Conservation (phyloP, 2,329 filamentous ascomycete genomes). For the Penicillium sp. region DNA sequence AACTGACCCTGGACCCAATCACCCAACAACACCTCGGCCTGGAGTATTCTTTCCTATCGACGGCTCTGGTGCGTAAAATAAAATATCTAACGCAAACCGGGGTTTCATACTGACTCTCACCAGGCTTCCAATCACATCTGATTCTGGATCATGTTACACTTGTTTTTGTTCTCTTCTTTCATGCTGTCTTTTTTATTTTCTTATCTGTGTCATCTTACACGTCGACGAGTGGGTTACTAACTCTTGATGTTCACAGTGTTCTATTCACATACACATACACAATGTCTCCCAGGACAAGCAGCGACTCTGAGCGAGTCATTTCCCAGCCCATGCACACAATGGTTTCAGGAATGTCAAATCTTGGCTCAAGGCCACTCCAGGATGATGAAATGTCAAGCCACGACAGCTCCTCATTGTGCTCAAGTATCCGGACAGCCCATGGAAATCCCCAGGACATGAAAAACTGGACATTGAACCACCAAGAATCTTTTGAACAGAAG, state of each 20-base stretch:
- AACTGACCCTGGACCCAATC: constrained; percentile 10
- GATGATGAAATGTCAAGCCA: constrained; percentile 47
- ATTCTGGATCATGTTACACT: constrained; percentile 17
- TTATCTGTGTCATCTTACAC: constrained; percentile 7
- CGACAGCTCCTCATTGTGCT: constrained; percentile 45
- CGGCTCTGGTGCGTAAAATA: constrained; percentile 18
- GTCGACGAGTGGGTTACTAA: constrained; percentile 34
- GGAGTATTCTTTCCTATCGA: constrained; percentile 5
- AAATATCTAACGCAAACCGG: background rate
- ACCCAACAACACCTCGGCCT: background rate
- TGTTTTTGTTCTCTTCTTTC: constrained; percentile 1
- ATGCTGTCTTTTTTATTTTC: constrained; percentile 10
- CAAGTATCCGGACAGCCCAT: constrained; percentile 37
- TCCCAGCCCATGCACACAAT: constrained; percentile 39
- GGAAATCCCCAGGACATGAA: constrained; percentile 39
- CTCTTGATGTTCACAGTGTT: constrained; percentile 33
- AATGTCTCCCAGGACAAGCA: constrained; percentile 43
- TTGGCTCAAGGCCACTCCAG: constrained; percentile 41
- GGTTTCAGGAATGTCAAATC: constrained; percentile 40
- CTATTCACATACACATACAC: constrained; percentile 26
- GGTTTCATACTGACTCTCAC: constrained; percentile 10
- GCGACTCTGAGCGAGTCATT: constrained; percentile 39
- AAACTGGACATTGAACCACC: constrained; percentile 41
- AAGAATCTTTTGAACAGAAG: constrained; percentile 44
- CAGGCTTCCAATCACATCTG: constrained; percentile 13